Evolutionary conservation across 768 basidiomycete species (phyloP), one percentile per base, ranked within the genome.

Genomic region (Boletus vermiculosoides): DNA sequence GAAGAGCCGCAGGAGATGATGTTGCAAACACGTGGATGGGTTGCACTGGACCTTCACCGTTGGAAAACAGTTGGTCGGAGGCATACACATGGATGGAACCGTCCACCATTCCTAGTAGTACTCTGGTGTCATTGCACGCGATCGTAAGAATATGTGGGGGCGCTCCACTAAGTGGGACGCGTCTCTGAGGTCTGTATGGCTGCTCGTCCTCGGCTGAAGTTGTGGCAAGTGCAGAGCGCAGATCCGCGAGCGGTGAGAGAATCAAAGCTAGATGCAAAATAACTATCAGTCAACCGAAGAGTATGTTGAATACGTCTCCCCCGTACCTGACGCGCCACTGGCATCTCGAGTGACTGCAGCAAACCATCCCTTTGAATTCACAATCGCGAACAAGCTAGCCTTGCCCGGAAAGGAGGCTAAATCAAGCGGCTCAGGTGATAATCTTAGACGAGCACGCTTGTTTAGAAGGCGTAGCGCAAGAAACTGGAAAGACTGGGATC

Each of bases 351-450:
- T 77, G 11, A 83, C 79, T 33, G 88, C 87, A 45, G 82, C 86
- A 70, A 91, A 92, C 83, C 85, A 91, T 30, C 83, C 86, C 59
- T 76, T 80, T 13, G 75, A 71, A 65, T 85, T 88, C 3, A 84
- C 78, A 3, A 81, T 75, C 4, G 83, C 79, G 61, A 92, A 82
- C 18, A 87, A 74, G 52, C 72, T 78, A 40, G 80, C 82, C 25
- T 79, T 77, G 7, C 78, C 71, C 2, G 76, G 73, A 42, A 77
- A 60, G 1, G 70, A 49, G 18, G 79, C 64, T 22, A 80, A 72
- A 60, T 77, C 73, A 30, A 86, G 70, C 1, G 79, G 73, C 18
- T 78, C 64, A 1, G 78, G 72, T 15, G 90, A 92, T 9, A 92
- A 68, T 48, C 78, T 76, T 42, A 88, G 76, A 60, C 90, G 86